phyloP scores from a whole-genome alignment of 371 early-diverging fungal genomes.

The Mucor saturninus region DNA sequence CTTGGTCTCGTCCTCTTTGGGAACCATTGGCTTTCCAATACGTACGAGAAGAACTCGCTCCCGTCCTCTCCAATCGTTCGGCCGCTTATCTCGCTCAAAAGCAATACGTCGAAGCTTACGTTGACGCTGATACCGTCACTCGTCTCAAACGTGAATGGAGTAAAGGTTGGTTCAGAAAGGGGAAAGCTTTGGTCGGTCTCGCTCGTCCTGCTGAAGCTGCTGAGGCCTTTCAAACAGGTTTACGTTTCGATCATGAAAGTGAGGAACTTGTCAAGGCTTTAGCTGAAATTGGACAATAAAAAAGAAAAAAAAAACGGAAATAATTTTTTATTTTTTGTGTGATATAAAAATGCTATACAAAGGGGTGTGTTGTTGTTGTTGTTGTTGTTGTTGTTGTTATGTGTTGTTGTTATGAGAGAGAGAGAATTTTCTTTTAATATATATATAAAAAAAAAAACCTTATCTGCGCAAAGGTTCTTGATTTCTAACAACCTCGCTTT shows the following conservation, averaged over 20 bases:
- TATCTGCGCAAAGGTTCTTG: constrained; percentile 23
- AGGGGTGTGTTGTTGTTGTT: not conserved
- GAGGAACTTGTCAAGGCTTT: constrained; percentile 61
- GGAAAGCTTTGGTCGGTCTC: constrained; percentile 73
- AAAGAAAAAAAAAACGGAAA: not conserved
- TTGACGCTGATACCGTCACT: constrained; percentile 80
- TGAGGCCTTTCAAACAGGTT: constrained; percentile 69
- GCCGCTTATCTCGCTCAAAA: constrained; percentile 71
- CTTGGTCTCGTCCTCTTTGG: constrained; percentile 79
- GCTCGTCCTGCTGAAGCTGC: constrained; percentile 69
- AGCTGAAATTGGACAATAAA: constrained; percentile 19
- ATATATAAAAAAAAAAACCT: not conserved
- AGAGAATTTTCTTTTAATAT: not conserved
- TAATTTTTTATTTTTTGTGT: constrained; percentile 4
- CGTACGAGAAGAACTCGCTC: constrained; percentile 72
- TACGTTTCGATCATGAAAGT: constrained; percentile 71
- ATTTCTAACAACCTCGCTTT: constrained; percentile 44
- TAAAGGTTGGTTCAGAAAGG: constrained; percentile 84
- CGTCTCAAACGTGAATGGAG: constrained; percentile 76
- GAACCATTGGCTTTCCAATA: constrained; percentile 68
- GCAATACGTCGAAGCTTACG: constrained; percentile 74
- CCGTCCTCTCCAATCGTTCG: constrained; percentile 74
- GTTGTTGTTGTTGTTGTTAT: not conserved
- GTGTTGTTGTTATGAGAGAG: no score
- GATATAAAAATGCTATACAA: not conserved